Base-by-base conservation (phyloP, 306 rosid genomes). In the Abrus pulchellus region DNA sequence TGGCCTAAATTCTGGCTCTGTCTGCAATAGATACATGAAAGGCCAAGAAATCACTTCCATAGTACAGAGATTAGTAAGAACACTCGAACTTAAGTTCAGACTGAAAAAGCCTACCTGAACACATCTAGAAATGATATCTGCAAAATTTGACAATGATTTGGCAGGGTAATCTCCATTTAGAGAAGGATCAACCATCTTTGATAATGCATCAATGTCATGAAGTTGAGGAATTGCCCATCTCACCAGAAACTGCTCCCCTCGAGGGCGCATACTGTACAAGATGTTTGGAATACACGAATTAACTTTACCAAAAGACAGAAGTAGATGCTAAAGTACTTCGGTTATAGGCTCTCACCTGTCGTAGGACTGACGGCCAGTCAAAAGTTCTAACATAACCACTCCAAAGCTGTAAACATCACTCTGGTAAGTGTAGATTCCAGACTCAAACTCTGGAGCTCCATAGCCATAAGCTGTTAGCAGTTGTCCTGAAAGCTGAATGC, bases 221-320 rank as follows among this genome's bases (percentile, higher is more conserved):
- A 94, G 97, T 86, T 91, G 97, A 29, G 94, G 89, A 49, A 88
- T 92, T 36, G 97, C 97, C 97, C 98, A 94, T 84, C 98, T 87
- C 33, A 91, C 94, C 74, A 94, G 78, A 86, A 87, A 87, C 78
- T 94, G 98, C 78, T 94, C 97, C 50, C 93, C 97, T 60, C 97
- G 90, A 80, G 27, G 78, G 43, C 97, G 85, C 1, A 77, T 68
- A 63, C 98, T 94, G 76, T 75, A 52, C 72, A 53, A 61, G 65
- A 72, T 78, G 61, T 50, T 61, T 5, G 44, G 36, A 54, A 69
- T 10, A 60, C 55, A 43, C 32, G 53, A 68, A 61, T 13, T 7
- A 34, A 36, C 33, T 75, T 10, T 36, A 47, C 50, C 57, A 32
- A 73, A 30, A 56, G 30, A 64, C 1, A 3, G 72, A 55, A 78